Conservation (phyloP, 2,329 filamentous ascomycete species). For the Fusarium brachygibbosum region DNA sequence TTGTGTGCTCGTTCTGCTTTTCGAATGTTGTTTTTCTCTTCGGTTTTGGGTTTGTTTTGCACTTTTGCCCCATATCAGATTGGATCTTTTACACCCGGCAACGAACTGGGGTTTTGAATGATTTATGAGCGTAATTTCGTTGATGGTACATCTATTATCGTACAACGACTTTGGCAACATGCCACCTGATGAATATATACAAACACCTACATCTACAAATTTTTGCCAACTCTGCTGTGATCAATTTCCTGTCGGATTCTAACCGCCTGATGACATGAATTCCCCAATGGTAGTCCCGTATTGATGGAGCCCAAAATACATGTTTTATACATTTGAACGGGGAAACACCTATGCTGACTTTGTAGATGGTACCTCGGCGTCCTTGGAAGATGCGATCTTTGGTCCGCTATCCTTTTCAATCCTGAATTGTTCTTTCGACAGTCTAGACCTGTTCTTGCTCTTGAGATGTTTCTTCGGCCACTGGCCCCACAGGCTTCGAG, state of each 20-base stretch:
- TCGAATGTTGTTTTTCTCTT: slow-evolving; percentile 18
- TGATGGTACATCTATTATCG: slow-evolving; percentile 50
- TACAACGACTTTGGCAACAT: slow-evolving; percentile 49
- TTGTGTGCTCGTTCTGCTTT: slow-evolving; percentile 13
- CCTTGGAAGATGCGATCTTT: background rate
- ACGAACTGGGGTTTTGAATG: slow-evolving; percentile 24
- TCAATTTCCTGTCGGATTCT: slow-evolving; percentile 8
- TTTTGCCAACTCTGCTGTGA: slow-evolving; percentile 18
- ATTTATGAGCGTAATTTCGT: slow-evolving; percentile 43
- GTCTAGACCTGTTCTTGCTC: background rate
- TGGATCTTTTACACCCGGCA: slow-evolving; percentile 22
- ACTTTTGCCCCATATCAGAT: slow-evolving; percentile 24
- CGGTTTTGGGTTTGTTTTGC: slow-evolving; percentile 14
- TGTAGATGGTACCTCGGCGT: background rate
- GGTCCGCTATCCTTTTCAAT: background rate
- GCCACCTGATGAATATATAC: slow-evolving; percentile 41
- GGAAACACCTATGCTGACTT: background rate
- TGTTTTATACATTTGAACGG: slow-evolving; percentile 16
- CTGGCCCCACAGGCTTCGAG: slow-evolving; percentile 25
- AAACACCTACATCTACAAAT: slow-evolving; percentile 36
- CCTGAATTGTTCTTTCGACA: background rate
- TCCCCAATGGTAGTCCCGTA: slow-evolving; percentile 3
- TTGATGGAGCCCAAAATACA: slow-evolving; percentile 16
- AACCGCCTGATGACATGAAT: slow-evolving; percentile 3
- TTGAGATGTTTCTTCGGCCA: slow-evolving; percentile 14